phyloP scores from a whole-genome alignment of 768 basidiomycete genomes.

The Boletus rubropictus region DNA sequence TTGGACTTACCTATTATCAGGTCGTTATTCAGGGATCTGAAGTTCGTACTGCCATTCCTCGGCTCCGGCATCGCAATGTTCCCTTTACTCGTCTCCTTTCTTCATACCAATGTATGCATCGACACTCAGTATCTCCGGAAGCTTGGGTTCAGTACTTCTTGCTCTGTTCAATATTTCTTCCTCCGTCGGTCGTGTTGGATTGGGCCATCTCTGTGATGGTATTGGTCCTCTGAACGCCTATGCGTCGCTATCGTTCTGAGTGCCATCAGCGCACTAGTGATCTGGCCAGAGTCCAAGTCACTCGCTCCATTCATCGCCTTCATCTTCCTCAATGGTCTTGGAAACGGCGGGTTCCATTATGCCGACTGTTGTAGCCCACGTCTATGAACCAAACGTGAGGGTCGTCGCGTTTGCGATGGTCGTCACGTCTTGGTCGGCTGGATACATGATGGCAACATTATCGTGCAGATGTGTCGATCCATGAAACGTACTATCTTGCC shows the following conservation, averaged over 20 bases:
- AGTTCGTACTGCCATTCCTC: slow-evolving; percentile 25
- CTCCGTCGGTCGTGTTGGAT: not conserved
- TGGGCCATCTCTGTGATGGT: not conserved
- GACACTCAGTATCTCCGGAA: not conserved
- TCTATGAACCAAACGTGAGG: slow-evolving; percentile 29
- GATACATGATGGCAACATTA: slow-evolving; percentile 17
- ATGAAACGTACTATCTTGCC: not conserved
- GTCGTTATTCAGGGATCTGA: not conserved
- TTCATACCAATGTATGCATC: slow-evolving; percentile 32
- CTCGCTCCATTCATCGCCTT: slow-evolving; percentile 19
- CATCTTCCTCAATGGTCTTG: slow-evolving; percentile 25
- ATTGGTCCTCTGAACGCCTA: not conserved
- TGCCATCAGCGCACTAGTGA: not conserved
- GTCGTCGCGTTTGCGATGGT: slow-evolving; percentile 32
- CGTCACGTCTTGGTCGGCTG: slow-evolving; percentile 28
- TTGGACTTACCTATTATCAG: slow-evolving; percentile 8
- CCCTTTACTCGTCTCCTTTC: slow-evolving; percentile 30
- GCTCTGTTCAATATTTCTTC: not conserved
- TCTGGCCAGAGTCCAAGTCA: not conserved
- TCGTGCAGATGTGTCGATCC: not conserved
- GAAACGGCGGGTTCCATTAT: slow-evolving; percentile 32
- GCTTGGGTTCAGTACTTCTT: not conserved
- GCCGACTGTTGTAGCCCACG: slow-evolving; percentile 27
- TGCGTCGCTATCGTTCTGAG: not conserved
- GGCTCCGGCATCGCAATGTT: slow-evolving; percentile 33